phyloP scores from a whole-genome alignment of 257 asterid genomes.

The Striga asiatica region DNA sequence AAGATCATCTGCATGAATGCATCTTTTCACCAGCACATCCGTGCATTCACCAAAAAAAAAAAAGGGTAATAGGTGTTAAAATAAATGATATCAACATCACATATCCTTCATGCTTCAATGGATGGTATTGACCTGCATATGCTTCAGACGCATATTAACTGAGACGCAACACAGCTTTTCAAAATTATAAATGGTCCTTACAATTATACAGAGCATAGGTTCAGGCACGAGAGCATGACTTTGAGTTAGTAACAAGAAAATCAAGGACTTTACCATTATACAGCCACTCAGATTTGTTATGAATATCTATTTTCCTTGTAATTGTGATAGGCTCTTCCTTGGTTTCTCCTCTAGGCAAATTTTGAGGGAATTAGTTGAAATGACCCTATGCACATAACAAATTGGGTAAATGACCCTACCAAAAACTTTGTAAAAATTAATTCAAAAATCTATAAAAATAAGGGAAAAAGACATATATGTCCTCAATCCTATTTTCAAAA shows the following conservation, averaged over 20 bases:
- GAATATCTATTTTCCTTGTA: constrained; percentile 56
- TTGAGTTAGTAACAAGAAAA: constrained; percentile 7
- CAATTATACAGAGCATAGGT: constrained; percentile 2
- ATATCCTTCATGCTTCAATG: constrained; percentile 9
- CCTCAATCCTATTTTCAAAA: too few relatives aligned
- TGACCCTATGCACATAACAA: too few relatives aligned
- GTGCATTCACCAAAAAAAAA: constrained; percentile 9
- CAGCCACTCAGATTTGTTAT: constrained; percentile 87
- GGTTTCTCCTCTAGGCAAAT: constrained; percentile 64
- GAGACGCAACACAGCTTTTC: too few relatives aligned
- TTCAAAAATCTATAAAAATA: too few relatives aligned
- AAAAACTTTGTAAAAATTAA: too few relatives aligned
- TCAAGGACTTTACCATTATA: constrained; percentile 54
- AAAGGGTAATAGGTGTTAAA: neutral
- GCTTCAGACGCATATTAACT: too few relatives aligned
- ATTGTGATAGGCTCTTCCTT: constrained; percentile 41
- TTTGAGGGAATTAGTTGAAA: too few relatives aligned
- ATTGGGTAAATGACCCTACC: too few relatives aligned
- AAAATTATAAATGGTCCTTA: neutral
- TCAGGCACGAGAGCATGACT: neutral
- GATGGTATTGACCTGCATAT: too few relatives aligned
- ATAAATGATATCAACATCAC: neutral
- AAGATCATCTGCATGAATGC: neutral
- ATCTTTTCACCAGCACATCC: neutral
- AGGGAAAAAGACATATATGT: too few relatives aligned